Evolutionary conservation across 306 rosid species (phyloP), one percentile per base, ranked within the genome.

Genomic region (Mucuna pruriens): DNA sequence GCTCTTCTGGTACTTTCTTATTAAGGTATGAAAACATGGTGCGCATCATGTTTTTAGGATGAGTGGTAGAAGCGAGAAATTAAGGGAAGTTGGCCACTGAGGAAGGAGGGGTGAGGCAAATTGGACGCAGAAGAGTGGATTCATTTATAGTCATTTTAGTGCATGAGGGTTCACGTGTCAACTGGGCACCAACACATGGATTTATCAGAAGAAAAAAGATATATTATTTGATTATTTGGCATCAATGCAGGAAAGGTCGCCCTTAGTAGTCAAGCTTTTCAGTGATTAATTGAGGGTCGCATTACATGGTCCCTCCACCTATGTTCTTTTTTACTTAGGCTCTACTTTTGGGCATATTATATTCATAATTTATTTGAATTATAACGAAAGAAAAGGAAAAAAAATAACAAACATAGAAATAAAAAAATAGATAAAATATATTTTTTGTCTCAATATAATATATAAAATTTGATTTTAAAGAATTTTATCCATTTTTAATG

Each of bases 31-130:
- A 16, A 23, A 76, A 42, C 17, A 85, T 54, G 48, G 76, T 9
- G 75, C 29, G 62, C 74, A 81, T 61, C 91, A 85, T 90, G 23
- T 54, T 80, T 48, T 4, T 13, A 6, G n/a, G 2, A 2, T 34
- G 44, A 60, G 45, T 23, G 62, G 62, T 61, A 13, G 19, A 33
- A 12, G 46, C 13, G 39, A 16, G 16, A 19, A 66, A 60, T 26
- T 45, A 5, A 2, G 23, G 2, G 42, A 26, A 45, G 31, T 2
- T 26, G 20, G 23, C 29, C 7, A 48, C 8, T 49, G 38, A 3
- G 52, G 44, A 29, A 33, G n/a, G 68, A 58, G n/a, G 75, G 73
- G 40, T 71, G 61, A 62, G 62, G 68, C 70, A 74, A 25, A 61
- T 5, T 23, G 61, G 49, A 49, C 9, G 31, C 7, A 15, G 36